A percentile compares a stretch with the other conserved stretches of the same genome.
phyloP scores from a whole-genome alignment of 192 early-diverging fungal genomes.

The Podila horticola region DNA sequence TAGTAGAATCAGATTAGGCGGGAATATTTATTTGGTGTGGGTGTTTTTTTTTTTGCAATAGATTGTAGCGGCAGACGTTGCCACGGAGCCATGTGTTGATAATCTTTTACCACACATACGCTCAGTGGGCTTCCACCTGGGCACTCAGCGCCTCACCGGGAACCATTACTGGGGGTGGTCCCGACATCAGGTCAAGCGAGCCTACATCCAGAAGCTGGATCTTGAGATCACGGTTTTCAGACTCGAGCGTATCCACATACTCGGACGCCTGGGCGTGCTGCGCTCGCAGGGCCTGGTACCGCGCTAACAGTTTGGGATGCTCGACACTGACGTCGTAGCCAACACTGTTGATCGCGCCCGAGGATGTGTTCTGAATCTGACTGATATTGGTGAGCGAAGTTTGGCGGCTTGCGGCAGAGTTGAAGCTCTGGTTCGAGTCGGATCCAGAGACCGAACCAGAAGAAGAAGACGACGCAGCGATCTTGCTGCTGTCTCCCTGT shows the following conservation, averaged over 20 bases:
- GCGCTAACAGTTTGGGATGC: slow-evolving; percentile 34
- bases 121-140: not conserved
- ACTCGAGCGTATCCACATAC: slow-evolving; percentile 43
- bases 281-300: slow-evolving; percentile 34
- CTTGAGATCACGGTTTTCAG: slow-evolving; percentile 38
- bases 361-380: not conserved
- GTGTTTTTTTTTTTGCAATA: no score
- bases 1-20: no score
- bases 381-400: not conserved
- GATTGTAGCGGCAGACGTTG: no score
- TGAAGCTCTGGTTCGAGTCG: slow-evolving; percentile 6
- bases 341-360: slow-evolving; percentile 26
- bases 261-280: slow-evolving; percentile 46
- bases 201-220: slow-evolving; percentile 33
- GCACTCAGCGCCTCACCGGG: no score
- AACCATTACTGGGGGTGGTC: not conserved
- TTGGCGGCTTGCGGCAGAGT: slow-evolving; percentile 5
- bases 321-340: slow-evolving; percentile 37
- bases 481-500: no score
- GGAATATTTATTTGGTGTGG: no score
- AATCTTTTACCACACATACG: not conserved
- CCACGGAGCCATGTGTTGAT: no score
- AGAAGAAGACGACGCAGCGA: not conserved
- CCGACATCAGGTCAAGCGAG: not conserved
- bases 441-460: not conserved